Evolutionary conservation across 2,329 filamentous ascomycete species (phyloP).

Genomic region (Cladophialophora bantiana): DNA sequence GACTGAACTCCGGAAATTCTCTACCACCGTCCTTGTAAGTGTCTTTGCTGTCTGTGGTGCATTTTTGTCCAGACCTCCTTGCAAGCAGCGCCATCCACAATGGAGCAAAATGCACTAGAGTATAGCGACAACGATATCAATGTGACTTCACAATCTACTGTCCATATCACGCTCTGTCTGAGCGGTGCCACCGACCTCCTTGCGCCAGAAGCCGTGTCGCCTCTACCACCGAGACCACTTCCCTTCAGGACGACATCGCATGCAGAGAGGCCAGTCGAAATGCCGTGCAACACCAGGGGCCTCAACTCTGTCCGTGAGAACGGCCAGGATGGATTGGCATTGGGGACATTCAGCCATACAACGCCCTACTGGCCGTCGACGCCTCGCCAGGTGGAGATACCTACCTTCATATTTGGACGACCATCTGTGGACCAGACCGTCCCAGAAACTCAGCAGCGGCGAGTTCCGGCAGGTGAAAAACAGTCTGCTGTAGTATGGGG

Average conservation of each 20-base stretch:
- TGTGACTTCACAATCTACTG: constrained; percentile 10
- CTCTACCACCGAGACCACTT: background rate
- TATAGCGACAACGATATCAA: constrained; percentile 23
- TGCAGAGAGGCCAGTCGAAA: background rate
- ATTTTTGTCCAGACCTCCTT: background rate
- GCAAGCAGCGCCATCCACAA: background rate
- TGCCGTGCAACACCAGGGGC: background rate
- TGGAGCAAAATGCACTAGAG: background rate
- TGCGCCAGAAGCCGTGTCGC: background rate
- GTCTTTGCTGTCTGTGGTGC: background rate
- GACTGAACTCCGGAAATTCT: background rate
- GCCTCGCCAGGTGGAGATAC: background rate
- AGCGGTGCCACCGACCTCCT: background rate
- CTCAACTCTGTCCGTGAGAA: background rate
- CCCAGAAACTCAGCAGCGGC: background rate
- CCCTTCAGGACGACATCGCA: background rate
- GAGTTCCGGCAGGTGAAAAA: background rate
- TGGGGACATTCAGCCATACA: background rate
- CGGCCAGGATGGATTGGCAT: background rate
- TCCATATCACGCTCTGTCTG: constrained; percentile 22
- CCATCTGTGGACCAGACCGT: background rate
- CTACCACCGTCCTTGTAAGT: background rate
- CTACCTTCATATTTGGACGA: constrained; percentile 19
- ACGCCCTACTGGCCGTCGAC: background rate
- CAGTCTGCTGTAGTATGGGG: background rate